Base-by-base conservation (phyloP, 352 stramenopile species). In the Hyaloperonospora arabidopsidis region DNA sequence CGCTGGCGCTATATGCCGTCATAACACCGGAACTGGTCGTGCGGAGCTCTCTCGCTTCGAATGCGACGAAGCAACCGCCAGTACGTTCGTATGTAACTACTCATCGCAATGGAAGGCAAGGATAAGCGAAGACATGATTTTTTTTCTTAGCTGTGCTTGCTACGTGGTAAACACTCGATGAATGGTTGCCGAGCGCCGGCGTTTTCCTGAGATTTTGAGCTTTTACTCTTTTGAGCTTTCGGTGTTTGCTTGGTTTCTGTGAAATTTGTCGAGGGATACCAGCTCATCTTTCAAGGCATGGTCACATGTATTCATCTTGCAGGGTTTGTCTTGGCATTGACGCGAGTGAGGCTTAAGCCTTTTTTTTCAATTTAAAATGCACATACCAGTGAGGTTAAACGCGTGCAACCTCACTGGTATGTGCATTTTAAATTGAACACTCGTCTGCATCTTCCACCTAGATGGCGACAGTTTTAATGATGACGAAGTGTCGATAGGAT, bases 101-200 rank as follows among this genome's bases (percentile, higher is more conserved):
- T 39, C 28, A 36, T 49, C 54, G 54, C 45, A 32, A 48, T 28
- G 25, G 52, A 46, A 14, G 35, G 47, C 54, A 47, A 51, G 14
- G 19, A 59, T 29, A 49, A 21, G 44, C 39, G 14, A 23, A n/a
- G 15, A 36, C 5, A n/a, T 51, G 15, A 19, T 52, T 51, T 25
- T 29, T 51, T 61, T 29, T 45, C 23, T 28, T 50, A 65, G 38
- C 46, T 51, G 1, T 39, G 35, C 19, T 50, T 56, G 29, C 65
- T 76, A 87, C 63, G 81, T 62, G 54, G 88, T 76, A 75, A 89
- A 88, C 29, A 89, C 56, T 67, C 88, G 76, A 19, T 65, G 69
- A 63, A 89, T 87, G 17, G 62, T 35, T 29, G 58, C 39, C 15
- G 73, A 59, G 1, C 60, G 71, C 23, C 59, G 54, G 18, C 69